These are phyloP conservation scores for Scutellospora calospora DNA, from an alignment of 371 early-diverging fungal species.

Conservation along the genomic window DNA sequence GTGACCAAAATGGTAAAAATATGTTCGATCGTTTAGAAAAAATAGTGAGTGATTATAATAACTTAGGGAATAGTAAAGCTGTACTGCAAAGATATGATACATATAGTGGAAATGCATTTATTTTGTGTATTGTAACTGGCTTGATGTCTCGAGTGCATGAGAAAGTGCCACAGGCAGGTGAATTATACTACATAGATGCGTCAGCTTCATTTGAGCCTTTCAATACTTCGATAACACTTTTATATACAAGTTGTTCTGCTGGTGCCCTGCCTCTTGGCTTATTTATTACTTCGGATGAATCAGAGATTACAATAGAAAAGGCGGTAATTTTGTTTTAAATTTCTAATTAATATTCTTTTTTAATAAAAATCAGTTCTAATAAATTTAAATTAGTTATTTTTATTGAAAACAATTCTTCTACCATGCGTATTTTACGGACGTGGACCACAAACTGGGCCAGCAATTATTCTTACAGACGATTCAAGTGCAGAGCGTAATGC, in stretches of 20 bases:
- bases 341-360: no score
- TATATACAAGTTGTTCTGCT: constrained; percentile 1
- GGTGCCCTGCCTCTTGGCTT: background rate
- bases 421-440: background rate
- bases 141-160: background rate
- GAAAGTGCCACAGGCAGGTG: background rate
- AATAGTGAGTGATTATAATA: background rate
- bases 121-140: background rate
- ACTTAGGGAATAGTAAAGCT: background rate
- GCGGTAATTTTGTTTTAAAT: no score
- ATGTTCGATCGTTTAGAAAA: background rate
- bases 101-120: background rate
- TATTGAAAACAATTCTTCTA: constrained; percentile 8
- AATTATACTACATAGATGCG: background rate
- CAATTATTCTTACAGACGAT: background rate
- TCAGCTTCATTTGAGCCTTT: background rate
- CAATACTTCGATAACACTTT: background rate
- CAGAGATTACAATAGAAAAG: constrained; percentile 1
- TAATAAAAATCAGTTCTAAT: no score
- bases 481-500: background rate
- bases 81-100: background rate
- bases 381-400: background rate
- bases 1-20: background rate
- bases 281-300: background rate
- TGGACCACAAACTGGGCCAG: background rate